Conservation (phyloP, 768 basidiomycete genomes). For the Lactarius tabidus region DNA sequence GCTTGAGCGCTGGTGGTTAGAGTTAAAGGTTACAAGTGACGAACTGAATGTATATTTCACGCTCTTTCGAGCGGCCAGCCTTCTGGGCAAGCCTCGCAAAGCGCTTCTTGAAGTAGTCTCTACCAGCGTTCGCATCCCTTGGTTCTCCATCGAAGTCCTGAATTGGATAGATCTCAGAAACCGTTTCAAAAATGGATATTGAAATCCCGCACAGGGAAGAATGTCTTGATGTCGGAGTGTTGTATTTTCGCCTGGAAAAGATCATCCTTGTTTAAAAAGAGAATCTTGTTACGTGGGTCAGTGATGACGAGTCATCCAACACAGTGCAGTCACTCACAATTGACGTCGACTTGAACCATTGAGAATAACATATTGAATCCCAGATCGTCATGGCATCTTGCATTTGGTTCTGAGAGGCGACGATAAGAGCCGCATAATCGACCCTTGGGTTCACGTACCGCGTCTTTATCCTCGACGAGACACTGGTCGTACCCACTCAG, state of each 20-base stretch:
- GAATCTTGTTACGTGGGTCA: conserved; percentile 46
- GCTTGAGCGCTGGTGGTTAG: conserved; percentile 23
- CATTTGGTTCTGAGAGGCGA: conserved; percentile 81
- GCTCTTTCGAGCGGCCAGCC: conserved; percentile 76
- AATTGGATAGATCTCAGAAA: background rate
- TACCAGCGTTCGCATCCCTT: conserved; percentile 67
- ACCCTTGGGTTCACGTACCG: conserved; percentile 47
- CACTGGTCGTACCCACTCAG: conserved; percentile 94
- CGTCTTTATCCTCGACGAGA: conserved; percentile 87
- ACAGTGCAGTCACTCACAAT: conserved; percentile 48
- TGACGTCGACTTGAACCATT: conserved; percentile 94
- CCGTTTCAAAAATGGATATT: conserved; percentile 25
- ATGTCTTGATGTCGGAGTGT: conserved; percentile 79
- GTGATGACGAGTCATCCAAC: background rate
- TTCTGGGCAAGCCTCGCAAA: conserved; percentile 82
- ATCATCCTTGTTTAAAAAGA: conserved; percentile 95
- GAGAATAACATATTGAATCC: conserved; percentile 97
- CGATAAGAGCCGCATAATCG: background rate
- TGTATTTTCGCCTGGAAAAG: conserved; percentile 82
- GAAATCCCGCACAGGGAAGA: conserved; percentile 63
- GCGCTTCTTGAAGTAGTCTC: conserved; percentile 86
- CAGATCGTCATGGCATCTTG: conserved; percentile 98
- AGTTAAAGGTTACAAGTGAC: conserved; percentile 33
- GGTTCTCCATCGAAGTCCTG: conserved; percentile 84
- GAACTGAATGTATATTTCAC: conserved; percentile 93